Evolutionary conservation across 208 protist species (phyloP).

Genomic region (Tetramitus jugosus): DNA sequence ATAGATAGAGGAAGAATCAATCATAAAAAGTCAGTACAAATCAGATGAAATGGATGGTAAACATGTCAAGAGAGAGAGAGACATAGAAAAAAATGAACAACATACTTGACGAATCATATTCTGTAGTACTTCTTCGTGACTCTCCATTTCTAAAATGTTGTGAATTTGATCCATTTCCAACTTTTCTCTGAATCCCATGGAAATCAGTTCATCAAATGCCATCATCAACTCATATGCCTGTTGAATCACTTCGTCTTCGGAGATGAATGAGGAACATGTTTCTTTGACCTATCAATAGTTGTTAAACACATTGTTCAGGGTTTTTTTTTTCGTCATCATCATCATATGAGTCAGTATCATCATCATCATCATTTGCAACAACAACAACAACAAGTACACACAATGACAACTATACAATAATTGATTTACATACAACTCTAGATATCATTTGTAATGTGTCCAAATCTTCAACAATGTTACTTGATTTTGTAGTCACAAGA

Average conservation of each 20-base stretch:
- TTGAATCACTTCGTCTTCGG: slow-evolving; percentile 61
- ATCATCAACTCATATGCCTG: slow-evolving; percentile 87
- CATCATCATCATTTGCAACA: slow-evolving; percentile 1
- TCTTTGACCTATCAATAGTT: too few relatives aligned
- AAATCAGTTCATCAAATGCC: slow-evolving; percentile 93
- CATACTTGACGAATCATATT: slow-evolving; percentile 46
- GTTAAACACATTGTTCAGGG: too few relatives aligned
- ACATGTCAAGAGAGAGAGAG: too few relatives aligned
- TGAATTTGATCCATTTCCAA: slow-evolving; percentile 82
- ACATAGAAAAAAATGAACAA: too few relatives aligned
- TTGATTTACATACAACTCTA: too few relatives aligned
- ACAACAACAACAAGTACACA: not conserved
- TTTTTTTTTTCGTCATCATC: too few relatives aligned
- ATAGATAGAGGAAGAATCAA: too few relatives aligned
- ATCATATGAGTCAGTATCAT: too few relatives aligned
- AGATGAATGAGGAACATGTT: slow-evolving; percentile 28
- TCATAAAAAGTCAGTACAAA: too few relatives aligned
- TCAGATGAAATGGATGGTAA: too few relatives aligned
- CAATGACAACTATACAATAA: not conserved
- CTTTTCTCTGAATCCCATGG: slow-evolving; percentile 83
- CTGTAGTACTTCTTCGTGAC: slow-evolving; percentile 71
- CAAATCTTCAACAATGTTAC: slow-evolving; percentile 96
- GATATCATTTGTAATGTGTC: slow-evolving; percentile 86
- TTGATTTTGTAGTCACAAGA: slow-evolving; percentile 84
- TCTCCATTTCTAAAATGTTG: slow-evolving; percentile 90